These are phyloP conservation scores for Talaromyces liani DNA, from an alignment of 495 filamentous ascomycete genomes.

Conservation along the genomic window DNA sequence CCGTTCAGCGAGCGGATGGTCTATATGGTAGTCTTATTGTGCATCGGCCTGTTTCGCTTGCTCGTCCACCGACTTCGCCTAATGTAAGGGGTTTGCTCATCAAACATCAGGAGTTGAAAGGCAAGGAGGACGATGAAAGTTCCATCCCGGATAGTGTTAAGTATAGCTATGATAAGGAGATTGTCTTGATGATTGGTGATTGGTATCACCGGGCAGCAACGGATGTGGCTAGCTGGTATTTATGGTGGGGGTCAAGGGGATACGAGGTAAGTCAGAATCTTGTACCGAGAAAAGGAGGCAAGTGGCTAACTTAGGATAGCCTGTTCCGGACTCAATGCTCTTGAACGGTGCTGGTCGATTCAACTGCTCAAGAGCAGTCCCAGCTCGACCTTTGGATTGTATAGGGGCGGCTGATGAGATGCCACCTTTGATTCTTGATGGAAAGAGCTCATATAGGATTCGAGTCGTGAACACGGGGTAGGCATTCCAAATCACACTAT, in stretches of 20 bases:
- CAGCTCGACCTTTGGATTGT: conserved; percentile 41
- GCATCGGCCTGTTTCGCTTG: conserved; percentile 42
- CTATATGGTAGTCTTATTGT: conserved; percentile 65
- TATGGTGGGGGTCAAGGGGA: conserved; percentile 33
- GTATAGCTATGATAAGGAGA: conserved; percentile 30
- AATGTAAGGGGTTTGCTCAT: background rate
- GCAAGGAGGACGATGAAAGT: background rate
- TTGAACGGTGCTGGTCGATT: conserved; percentile 43
- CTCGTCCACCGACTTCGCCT: background rate
- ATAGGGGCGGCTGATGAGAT: conserved; percentile 12
- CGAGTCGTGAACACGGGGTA: conserved; percentile 36
- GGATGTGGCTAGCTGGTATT: conserved; percentile 41
- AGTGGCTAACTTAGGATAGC: conserved; percentile 16
- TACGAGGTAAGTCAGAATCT: conserved; percentile 28
- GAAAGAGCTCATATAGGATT: conserved; percentile 17
- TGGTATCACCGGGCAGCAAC: conserved; percentile 41
- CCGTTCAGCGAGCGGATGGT: conserved; percentile 64
- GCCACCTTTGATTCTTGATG: conserved; percentile 18
- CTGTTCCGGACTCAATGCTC: conserved; percentile 45
- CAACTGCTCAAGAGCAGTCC: conserved; percentile 41
- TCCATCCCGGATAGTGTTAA: background rate
- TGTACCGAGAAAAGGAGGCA: background rate
- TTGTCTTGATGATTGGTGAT: conserved; percentile 43
- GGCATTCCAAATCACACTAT: too few species aligned
- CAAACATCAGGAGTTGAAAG: background rate